Conservation (phyloP, 371 early-diverging fungal genomes). For the Smittium mucronatum region DNA sequence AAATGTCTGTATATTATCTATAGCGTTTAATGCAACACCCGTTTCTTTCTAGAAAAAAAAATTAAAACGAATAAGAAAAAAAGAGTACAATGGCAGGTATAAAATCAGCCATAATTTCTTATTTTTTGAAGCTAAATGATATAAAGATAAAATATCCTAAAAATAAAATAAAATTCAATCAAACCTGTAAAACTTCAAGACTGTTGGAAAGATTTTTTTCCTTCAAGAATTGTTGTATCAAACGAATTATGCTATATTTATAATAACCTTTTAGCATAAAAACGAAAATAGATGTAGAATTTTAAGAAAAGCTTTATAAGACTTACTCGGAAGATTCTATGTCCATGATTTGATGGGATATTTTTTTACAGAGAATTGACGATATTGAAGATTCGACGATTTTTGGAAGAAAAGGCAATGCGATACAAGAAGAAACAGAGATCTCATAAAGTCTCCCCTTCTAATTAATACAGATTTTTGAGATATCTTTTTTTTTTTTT, state of each 20-base stretch:
- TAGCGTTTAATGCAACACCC: constrained; percentile 57
- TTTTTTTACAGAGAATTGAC: no score
- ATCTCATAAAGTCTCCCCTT: no score
- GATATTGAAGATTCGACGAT: no score
- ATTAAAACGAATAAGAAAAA: no score
- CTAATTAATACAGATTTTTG: no score
- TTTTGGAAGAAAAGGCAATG: no score
- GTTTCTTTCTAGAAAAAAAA: constrained; percentile 52
- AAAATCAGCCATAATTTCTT: neutral
- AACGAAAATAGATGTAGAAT: neutral
- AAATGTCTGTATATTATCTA: constrained; percentile 61
- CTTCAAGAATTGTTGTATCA: constrained; percentile 80
- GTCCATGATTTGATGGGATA: neutral
- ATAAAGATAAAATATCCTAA: neutral
- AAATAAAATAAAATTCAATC: neutral
- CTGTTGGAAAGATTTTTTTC: constrained; percentile 70
- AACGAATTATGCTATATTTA: constrained; percentile 53
- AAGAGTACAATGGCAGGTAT: no score
- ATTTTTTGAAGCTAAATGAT: neutral
- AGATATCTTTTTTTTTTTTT: no score
- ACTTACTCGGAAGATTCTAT: constrained; percentile 6
- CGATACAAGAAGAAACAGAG: no score
- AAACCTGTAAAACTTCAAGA: constrained; percentile 52
- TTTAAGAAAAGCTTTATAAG: neutral
- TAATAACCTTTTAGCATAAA: neutral